phyloP scores from a whole-genome alignment of 129 eudicot genomes.

The Artemisia argyi region DNA sequence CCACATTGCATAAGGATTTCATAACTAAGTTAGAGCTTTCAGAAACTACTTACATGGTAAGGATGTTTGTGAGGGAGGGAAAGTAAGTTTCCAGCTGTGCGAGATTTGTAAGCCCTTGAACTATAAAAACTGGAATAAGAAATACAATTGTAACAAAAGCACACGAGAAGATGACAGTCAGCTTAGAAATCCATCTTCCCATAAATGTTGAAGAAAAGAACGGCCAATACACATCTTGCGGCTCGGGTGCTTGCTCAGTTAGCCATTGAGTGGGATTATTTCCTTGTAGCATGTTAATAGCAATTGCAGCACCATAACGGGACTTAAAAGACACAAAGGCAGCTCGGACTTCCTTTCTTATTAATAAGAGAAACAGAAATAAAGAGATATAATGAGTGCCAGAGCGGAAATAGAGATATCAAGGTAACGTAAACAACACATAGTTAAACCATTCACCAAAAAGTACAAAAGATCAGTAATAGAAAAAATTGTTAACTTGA shows the following conservation, averaged over 20 bases:
- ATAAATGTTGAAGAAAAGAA: constrained; percentile 61
- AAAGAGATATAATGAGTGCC: not conserved
- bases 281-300: constrained; percentile 57
- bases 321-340: constrained; percentile 75
- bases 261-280: constrained; percentile 65
- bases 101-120: constrained; percentile 68
- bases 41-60: constrained; percentile 41
- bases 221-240: constrained; percentile 82
- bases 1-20: not conserved
- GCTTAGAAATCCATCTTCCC: constrained; percentile 57
- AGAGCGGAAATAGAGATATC: constrained; percentile 4
- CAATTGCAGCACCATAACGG: constrained; percentile 62
- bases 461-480: not conserved
- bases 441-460: constrained; percentile 14
- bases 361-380: constrained; percentile 19
- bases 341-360: constrained; percentile 66
- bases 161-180: constrained; percentile 40
- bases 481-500: not conserved
- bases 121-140: constrained; percentile 59
- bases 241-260: constrained; percentile 77
- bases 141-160: constrained; percentile 45
- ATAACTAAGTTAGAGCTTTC: not conserved
- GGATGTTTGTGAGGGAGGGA: constrained; percentile 46
- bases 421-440: constrained; percentile 5
- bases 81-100: constrained; percentile 59